A percentile compares a stretch with the other conserved stretches of the same genome.
Evolutionary conservation across 345 rosid genomes (phyloP).

Genomic region (Gossypium stocksii): DNA sequence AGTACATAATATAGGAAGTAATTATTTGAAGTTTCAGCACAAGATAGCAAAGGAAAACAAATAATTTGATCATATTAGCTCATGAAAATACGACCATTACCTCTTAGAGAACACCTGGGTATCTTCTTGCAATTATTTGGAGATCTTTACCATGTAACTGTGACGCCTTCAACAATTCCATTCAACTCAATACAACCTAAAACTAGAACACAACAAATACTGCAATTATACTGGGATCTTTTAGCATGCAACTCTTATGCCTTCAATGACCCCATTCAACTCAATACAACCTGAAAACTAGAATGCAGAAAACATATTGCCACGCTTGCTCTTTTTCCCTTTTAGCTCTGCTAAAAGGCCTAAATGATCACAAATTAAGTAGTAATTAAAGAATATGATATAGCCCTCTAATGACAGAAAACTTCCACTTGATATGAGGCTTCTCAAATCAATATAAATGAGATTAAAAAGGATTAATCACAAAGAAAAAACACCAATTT

Average conservation of each 20-base stretch:
- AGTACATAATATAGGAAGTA: not conserved
- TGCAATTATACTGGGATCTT: not conserved
- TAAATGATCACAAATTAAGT: too few relatives aligned
- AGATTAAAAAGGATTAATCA: not conserved
- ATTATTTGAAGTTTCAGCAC: not conserved
- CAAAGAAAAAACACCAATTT: not conserved
- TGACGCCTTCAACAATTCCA: not conserved
- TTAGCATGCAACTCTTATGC: not conserved
- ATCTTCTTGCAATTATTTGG: not conserved
- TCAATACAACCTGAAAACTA: not conserved
- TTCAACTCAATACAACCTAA: not conserved
- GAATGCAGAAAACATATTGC: not conserved
- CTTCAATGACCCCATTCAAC: not conserved
- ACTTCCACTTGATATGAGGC: not conserved
- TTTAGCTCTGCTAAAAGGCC: too few relatives aligned
- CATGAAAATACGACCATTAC: not conserved
- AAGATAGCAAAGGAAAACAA: not conserved
- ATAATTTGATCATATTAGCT: not conserved
- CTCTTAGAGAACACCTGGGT: not conserved
- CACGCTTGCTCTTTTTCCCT: too few relatives aligned
- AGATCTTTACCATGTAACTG: not conserved
- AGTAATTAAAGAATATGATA: not conserved
- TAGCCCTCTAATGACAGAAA: not conserved
- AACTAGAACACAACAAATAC: not conserved
- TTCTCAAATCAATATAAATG: not conserved